Evolutionary conservation across 352 stramenopile genomes (phyloP).

Genomic region (Phytophthora uliginosa): DNA sequence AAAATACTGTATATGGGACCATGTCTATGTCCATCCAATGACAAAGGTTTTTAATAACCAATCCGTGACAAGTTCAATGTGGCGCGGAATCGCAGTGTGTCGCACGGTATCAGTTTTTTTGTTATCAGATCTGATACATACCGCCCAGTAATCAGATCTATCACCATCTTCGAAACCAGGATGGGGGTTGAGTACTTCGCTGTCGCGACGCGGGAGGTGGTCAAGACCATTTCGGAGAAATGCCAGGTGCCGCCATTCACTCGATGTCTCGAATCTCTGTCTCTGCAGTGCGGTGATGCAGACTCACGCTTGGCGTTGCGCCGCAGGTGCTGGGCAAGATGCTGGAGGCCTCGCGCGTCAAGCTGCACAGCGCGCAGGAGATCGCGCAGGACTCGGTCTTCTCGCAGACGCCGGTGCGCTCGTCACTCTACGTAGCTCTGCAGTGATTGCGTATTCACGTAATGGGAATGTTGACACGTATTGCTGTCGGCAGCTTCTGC

Average conservation of each 20-base stretch:
- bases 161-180: not conserved
- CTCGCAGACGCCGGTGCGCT: constrained; percentile 56
- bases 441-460: not conserved
- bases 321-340: constrained; percentile 71
- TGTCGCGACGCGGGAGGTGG: constrained; percentile 66
- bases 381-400: constrained; percentile 67
- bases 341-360: constrained; percentile 67
- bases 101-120: not conserved
- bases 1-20: not conserved
- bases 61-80: constrained; percentile 30
- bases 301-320: not conserved
- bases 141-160: not conserved
- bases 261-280: not conserved
- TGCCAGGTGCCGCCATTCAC: constrained; percentile 46
- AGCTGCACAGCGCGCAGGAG: constrained; percentile 62
- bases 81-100: not conserved
- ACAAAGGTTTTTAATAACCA: constrained; percentile 7
- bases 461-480: not conserved
- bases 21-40: not conserved
- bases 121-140: constrained; percentile 31
- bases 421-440: not conserved
- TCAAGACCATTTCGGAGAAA: constrained; percentile 78
- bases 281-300: not conserved
- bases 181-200: constrained; percentile 52
- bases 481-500: constrained; percentile 54